Evolutionary conservation across 805 yeast species (phyloP).

Genomic region (Starmerella cellae): DNA sequence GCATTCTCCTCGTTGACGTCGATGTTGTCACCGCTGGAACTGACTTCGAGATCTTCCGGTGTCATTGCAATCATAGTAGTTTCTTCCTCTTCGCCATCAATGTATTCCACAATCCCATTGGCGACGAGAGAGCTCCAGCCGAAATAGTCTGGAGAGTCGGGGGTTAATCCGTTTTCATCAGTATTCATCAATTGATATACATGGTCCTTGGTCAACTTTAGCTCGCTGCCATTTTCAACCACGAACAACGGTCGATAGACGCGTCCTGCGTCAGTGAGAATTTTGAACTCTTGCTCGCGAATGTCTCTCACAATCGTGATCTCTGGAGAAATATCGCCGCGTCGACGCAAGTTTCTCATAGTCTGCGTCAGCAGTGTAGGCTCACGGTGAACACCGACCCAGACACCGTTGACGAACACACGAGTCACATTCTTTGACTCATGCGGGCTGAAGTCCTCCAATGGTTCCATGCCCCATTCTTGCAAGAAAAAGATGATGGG

Average conservation of each 20-base stretch:
- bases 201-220: constrained; percentile 75
- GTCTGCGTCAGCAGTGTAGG: constrained; percentile 87
- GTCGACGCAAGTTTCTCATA: constrained; percentile 80
- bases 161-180: constrained; percentile 35
- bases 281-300: constrained; percentile 89
- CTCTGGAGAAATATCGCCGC: constrained; percentile 90
- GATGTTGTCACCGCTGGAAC: constrained; percentile 24
- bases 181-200: constrained; percentile 53
- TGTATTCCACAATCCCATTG: constrained; percentile 86
- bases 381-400: constrained; percentile 98
- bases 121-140: constrained; percentile 77
- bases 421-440: constrained; percentile 83
- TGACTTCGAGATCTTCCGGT: constrained; percentile 83
- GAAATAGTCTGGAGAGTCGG: constrained; percentile 40
- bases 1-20: constrained; percentile 1
- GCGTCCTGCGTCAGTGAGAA: constrained; percentile 97
- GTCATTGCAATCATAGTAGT: constrained; percentile 98
- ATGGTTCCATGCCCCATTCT: constrained; percentile 99
- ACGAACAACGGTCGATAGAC: constrained; percentile 92
- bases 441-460: constrained; percentile 89
- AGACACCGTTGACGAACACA: constrained; percentile 94
- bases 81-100: constrained; percentile 98
- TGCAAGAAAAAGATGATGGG: constrained; percentile 85
- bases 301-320: constrained; percentile 94
- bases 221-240: constrained; percentile 78